phyloP scores from a whole-genome alignment of 257 asterid species.

The Knoxia roxburghii region DNA sequence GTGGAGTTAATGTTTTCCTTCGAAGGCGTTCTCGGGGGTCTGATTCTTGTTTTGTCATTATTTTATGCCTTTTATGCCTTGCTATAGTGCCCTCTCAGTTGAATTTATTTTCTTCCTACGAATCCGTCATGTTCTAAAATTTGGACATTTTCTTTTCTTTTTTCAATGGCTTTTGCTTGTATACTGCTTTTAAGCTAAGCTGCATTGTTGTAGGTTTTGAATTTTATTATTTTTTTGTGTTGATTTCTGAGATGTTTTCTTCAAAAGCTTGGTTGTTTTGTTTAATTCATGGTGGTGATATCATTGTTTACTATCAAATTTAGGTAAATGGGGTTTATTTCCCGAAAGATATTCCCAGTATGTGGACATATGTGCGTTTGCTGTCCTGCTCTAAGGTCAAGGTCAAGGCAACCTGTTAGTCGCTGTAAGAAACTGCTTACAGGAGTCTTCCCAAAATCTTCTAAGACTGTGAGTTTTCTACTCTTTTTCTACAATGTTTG shows the following conservation, averaged over 20 bases:
- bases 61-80: not conserved
- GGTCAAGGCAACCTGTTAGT: constrained; percentile 94
- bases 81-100: too few species aligned
- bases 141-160: not conserved
- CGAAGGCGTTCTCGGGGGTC: not conserved
- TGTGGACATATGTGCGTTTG: constrained; percentile 98
- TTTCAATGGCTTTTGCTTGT: not conserved
- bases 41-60: not conserved
- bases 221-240: not conserved
- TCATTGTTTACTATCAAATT: constrained; percentile 5
- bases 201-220: constrained; percentile 6
- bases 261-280: constrained; percentile 14
- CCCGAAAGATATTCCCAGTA: constrained; percentile 91
- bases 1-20: not conserved
- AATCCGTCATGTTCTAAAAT: not conserved
- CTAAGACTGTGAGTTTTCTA: constrained; percentile 69
- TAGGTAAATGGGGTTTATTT: constrained; percentile 81
- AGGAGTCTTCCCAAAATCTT: constrained; percentile 85
- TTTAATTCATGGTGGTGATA: not conserved
- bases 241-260: not conserved
- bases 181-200: not conserved
- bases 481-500: not conserved
- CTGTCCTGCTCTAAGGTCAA: constrained; percentile 97
- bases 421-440: constrained; percentile 95
- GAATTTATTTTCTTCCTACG: not conserved